These are phyloP conservation scores for Capronia americana DNA, from an alignment of 2,329 filamentous ascomycete species.

Conservation along the genomic window DNA sequence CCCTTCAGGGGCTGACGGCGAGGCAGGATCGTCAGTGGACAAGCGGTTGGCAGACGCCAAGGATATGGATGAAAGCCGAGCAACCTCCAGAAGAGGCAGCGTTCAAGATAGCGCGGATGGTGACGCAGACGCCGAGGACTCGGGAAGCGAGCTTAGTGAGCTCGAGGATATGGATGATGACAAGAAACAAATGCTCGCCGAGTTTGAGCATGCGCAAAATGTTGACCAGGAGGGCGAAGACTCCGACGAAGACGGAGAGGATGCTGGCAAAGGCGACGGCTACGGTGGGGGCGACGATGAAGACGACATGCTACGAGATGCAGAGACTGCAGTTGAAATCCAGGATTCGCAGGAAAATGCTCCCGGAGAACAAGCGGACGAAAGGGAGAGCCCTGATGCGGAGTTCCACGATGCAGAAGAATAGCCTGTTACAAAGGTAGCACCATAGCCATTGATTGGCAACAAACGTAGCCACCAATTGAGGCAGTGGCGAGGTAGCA, in stretches of 20 bases:
- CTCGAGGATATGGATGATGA: constrained; percentile 61
- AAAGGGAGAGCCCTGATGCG: constrained; percentile 17
- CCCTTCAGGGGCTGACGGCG: constrained; percentile 31
- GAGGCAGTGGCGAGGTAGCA: neutral
- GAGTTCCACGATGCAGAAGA: constrained; percentile 28
- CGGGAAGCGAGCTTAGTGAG: constrained; percentile 35
- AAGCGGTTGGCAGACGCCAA: constrained; percentile 54
- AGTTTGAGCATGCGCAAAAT: constrained; percentile 54
- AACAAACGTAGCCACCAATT: neutral
- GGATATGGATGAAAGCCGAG: constrained; percentile 50
- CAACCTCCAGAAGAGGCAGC: constrained; percentile 64
- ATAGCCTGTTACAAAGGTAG: neutral
- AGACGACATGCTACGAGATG: constrained; percentile 18
- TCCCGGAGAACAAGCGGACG: neutral
- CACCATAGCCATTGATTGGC: neutral
- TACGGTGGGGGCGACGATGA: constrained; percentile 33
- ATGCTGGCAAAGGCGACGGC: constrained; percentile 41
- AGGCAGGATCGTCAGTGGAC: constrained; percentile 53
- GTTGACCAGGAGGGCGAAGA: constrained; percentile 47
- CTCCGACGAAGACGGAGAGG: constrained; percentile 44
- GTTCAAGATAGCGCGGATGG: constrained; percentile 70
- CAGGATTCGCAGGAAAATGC: constrained; percentile 30
- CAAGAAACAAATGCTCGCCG: constrained; percentile 37
- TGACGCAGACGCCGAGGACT: constrained; percentile 62
- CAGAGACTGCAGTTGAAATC: constrained; percentile 28